These are phyloP conservation scores for Marasmius tenuissimus DNA, from an alignment of 1,284 basidiomycete genomes.

Conservation along the genomic window DNA sequence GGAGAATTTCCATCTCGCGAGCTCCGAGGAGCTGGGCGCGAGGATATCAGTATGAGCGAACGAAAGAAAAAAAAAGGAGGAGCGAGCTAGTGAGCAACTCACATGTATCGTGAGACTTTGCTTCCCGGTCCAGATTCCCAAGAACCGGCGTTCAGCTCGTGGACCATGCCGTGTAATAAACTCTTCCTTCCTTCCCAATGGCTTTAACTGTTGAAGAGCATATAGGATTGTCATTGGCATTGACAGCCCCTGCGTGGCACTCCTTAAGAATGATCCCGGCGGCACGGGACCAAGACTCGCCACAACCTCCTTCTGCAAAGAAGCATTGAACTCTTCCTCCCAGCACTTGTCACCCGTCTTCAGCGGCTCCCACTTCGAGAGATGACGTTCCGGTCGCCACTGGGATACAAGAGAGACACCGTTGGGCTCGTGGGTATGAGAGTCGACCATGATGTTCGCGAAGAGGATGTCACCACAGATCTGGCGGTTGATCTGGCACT, in stretches of 20 bases:
- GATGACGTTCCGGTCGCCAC: slow-evolving; percentile 31
- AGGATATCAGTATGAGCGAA: background rate
- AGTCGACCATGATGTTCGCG: slow-evolving; percentile 13
- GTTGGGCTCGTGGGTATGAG: background rate
- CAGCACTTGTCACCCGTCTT: slow-evolving; percentile 10
- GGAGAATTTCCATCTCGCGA: slow-evolving; percentile 22
- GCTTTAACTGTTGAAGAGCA: slow-evolving; percentile 28
- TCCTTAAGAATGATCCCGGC: slow-evolving; percentile 19
- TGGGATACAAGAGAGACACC: slow-evolving; percentile 13
- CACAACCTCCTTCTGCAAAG: slow-evolving; percentile 13
- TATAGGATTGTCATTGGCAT: slow-evolving; percentile 35
- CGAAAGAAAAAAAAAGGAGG: background rate
- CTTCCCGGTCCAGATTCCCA: slow-evolving; percentile 32
- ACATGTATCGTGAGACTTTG: slow-evolving; percentile 31
- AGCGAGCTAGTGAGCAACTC: too few relatives aligned
- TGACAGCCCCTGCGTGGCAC: slow-evolving; percentile 25
- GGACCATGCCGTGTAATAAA: too few relatives aligned
- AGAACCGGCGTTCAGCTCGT: too few relatives aligned
- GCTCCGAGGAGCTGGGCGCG: slow-evolving; percentile 35
- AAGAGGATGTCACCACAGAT: slow-evolving; percentile 21
- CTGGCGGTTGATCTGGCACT: slow-evolving; percentile 30
- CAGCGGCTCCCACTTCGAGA: slow-evolving; percentile 22
- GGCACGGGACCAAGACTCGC: background rate
- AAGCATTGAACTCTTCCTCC: slow-evolving; percentile 19
- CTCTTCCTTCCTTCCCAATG: slow-evolving; percentile 17